A percentile compares a stretch with the other conserved stretches of the same genome.
Evolutionary conservation across 257 asterid species (phyloP).

Genomic region (Solanum pinnatisectum): DNA sequence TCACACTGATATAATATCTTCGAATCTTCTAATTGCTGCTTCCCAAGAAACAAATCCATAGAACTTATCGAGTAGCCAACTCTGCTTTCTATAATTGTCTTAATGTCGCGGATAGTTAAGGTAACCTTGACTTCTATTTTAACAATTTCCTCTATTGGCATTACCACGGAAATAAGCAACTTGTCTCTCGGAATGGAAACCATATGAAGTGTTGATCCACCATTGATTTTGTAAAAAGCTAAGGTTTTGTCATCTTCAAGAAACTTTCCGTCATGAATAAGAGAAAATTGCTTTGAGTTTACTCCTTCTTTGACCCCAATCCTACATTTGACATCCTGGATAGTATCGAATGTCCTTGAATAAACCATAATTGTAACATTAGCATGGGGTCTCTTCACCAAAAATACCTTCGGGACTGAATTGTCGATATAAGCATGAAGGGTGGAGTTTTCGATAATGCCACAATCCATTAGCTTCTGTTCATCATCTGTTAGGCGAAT

Average conservation of each 20-base stretch:
- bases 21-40: not conserved
- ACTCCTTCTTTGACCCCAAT: slow-evolving; percentile 3
- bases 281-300: not conserved
- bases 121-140: not conserved
- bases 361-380: not conserved
- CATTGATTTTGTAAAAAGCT: not conserved
- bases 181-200: not conserved
- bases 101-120: slow-evolving; percentile 2
- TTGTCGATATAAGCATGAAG: slow-evolving; percentile 3
- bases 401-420: not conserved
- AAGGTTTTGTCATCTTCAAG: slow-evolving; percentile 12
- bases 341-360: slow-evolving; percentile 4
- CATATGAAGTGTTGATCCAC: slow-evolving; percentile 9
- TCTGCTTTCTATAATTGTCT: slow-evolving; percentile 8
- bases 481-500: slow-evolving; percentile 2
- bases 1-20: not conserved
- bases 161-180: not conserved
- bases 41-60: not conserved
- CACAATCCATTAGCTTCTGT: slow-evolving; percentile 5
- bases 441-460: slow-evolving; percentile 6
- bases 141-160: not conserved
- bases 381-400: not conserved
- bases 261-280: slow-evolving; percentile 5
- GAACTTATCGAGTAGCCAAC: not conserved
- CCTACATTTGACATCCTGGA: slow-evolving; percentile 6